Evolutionary conservation across 2,329 filamentous ascomycete genomes (phyloP).

Genomic region (Calonectria hongkongensis): DNA sequence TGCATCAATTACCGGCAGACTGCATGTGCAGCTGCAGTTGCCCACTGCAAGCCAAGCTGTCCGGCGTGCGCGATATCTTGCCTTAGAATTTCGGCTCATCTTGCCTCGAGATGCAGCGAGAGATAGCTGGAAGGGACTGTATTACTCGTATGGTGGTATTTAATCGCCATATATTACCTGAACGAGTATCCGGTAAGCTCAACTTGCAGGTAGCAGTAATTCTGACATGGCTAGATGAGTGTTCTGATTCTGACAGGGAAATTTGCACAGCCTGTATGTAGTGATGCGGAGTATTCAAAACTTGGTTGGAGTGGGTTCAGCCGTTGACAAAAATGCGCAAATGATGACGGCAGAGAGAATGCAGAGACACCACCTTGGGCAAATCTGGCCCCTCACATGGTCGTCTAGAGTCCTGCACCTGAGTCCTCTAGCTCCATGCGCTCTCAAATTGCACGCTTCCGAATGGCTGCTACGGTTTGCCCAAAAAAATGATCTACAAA

Average conservation of each 20-base stretch:
- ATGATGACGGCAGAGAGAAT: conserved; percentile 1
- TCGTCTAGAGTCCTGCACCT: background rate
- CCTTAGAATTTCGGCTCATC: background rate
- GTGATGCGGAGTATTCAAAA: conserved; percentile 7
- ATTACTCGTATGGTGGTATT: background rate
- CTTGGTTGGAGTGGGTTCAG: conserved; percentile 8
- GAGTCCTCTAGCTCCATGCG: background rate
- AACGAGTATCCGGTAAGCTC: background rate
- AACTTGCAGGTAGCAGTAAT: background rate
- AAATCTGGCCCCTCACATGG: background rate
- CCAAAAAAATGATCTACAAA: background rate
- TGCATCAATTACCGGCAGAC: conserved; percentile 26
- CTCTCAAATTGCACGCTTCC: background rate
- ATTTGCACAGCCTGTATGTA: conserved; percentile 6
- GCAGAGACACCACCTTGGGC: background rate
- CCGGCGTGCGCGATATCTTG: conserved; percentile 28
- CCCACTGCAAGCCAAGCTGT: conserved; percentile 19
- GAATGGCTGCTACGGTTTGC: background rate
- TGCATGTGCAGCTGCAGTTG: conserved; percentile 4
- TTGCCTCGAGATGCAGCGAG: background rate
- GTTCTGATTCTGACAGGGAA: background rate
- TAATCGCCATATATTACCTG: background rate
- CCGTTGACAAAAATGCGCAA: conserved; percentile 4
- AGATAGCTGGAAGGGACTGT: background rate
- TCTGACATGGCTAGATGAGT: background rate